Percentiles rank a stretch among this genome's conserved stretches.
phyloP scores from a whole-genome alignment of 2,329 filamentous ascomycete species.

The Nothomitra cinnamomea region DNA sequence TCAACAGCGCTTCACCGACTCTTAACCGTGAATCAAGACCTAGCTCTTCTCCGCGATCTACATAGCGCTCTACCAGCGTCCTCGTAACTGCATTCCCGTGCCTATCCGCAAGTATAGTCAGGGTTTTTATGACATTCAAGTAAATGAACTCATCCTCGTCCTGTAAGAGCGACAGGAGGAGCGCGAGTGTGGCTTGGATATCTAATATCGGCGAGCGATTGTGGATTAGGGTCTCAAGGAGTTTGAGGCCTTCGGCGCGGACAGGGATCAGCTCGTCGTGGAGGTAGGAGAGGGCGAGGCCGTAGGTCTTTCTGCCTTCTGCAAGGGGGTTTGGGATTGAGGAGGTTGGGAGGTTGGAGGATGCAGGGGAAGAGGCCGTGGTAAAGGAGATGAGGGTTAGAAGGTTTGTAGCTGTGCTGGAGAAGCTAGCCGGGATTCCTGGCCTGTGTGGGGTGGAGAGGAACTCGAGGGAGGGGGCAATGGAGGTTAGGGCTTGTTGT shows the following conservation, averaged over 20 bases:
- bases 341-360: neutral
- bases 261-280: conserved; percentile 47
- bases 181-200: conserved; percentile 44
- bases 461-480: conserved; percentile 13
- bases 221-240: conserved; percentile 40
- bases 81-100: conserved; percentile 45
- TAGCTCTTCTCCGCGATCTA: conserved; percentile 42
- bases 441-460: conserved; percentile 7
- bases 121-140: conserved; percentile 46
- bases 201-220: conserved; percentile 42
- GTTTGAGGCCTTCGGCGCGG: conserved; percentile 45
- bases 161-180: conserved; percentile 45
- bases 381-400: conserved; percentile 12
- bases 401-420: conserved; percentile 14
- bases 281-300: conserved; percentile 46
- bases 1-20: conserved; percentile 49
- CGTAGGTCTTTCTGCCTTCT: conserved; percentile 45
- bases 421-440: conserved; percentile 9
- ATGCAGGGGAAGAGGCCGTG: conserved; percentile 1
- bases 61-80: conserved; percentile 49
- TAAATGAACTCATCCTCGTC: conserved; percentile 58
- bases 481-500: conserved; percentile 13
- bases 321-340: conserved; percentile 13
- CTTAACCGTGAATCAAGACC: conserved; percentile 47
- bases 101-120: conserved; percentile 41